Evolutionary conservation across 345 rosid species (phyloP), one percentile per base, ranked within the genome.

Genomic region (Populus euphratica): DNA sequence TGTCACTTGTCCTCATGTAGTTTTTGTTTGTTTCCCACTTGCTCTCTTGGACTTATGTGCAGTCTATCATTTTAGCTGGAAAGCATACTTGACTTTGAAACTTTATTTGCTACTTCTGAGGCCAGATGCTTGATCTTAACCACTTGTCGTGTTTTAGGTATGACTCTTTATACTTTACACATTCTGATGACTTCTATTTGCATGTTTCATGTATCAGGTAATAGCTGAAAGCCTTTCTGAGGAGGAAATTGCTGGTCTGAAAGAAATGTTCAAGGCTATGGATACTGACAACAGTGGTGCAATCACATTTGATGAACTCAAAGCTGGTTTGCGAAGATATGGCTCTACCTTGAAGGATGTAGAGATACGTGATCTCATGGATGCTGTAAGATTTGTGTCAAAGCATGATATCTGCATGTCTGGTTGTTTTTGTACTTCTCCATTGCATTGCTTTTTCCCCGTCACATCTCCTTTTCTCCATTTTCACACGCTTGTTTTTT

Each of bases 211-310:
- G 21, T 77, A n/a, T 75, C 89, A 95, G 99, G 99, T 95, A 13
- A 95, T 95, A 87, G 99, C 99, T 52, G 97, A 95, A 85, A 92
- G 97, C 82, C 99, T 95, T 66, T 95, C 99, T 1, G 98, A 95
- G 88, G 98, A 93, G 88, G 99, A 93, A 87, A 95, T 95, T 82
- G 98, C 99, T 76, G 99, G 98, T 78, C 75, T 95, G 81, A 88
- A 89, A 78, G 98, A 95, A 87, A 95, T 95, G 97, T 95, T 95
- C 85, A 78, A 79, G 78, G 78, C 97, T 72, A 95, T 95, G 96
- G 99, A 95, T 86, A 95, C 99, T 12, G 99, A 93, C 77, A 90
- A 82, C 80, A 95, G 99, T 73, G 99, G 98, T 75, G 99, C 99
- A 18, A 95, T 95, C 77, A 93, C 99, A 79, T 95, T 92, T 79